phyloP scores from a whole-genome alignment of 1,284 basidiomycete species.

The Serendipita sp. region DNA sequence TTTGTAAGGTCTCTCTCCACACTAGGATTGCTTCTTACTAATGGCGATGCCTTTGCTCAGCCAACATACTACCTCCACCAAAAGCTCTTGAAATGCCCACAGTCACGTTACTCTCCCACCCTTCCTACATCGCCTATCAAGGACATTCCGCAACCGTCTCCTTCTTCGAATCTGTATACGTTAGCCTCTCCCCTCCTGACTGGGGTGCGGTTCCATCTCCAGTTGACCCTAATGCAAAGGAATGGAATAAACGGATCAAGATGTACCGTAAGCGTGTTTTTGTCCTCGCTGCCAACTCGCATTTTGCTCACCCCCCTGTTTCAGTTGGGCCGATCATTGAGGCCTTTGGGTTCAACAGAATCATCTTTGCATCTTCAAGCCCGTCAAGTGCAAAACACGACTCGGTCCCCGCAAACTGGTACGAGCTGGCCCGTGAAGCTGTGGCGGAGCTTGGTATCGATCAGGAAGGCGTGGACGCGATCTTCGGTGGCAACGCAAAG shows the following conservation, averaged over 20 bases:
- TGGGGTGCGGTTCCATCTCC: slow-evolving; percentile 55
- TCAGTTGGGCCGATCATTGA: slow-evolving; percentile 64
- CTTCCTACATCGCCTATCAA: slow-evolving; percentile 59
- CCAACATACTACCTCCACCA: slow-evolving; percentile 75
- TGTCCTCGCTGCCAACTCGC: slow-evolving; percentile 8
- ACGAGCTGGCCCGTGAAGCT: slow-evolving; percentile 62
- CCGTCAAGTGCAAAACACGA: slow-evolving; percentile 29
- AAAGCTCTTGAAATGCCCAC: slow-evolving; percentile 55
- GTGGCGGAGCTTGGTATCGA: slow-evolving; percentile 74
- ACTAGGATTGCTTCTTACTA: not conserved
- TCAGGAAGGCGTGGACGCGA: slow-evolving; percentile 57
- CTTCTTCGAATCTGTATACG: slow-evolving; percentile 53
- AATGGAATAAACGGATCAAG: slow-evolving; percentile 71
- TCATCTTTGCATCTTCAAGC: slow-evolving; percentile 40
- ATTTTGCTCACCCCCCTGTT: slow-evolving; percentile 9
- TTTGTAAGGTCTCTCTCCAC: slow-evolving; percentile 41
- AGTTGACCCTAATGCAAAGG: slow-evolving; percentile 35
- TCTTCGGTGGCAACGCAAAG: slow-evolving; percentile 54
- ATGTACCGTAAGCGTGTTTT: slow-evolving; percentile 61
- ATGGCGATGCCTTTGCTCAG: slow-evolving; percentile 26
- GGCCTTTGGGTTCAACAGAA: slow-evolving; percentile 42
- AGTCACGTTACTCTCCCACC: slow-evolving; percentile 62
- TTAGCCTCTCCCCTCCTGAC: slow-evolving; percentile 69
- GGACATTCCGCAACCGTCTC: slow-evolving; percentile 62
- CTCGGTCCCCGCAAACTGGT: slow-evolving; percentile 57